phyloP scores from a whole-genome alignment of 202 grass and related monocot species.

The Brachypodium distachyon region DNA sequence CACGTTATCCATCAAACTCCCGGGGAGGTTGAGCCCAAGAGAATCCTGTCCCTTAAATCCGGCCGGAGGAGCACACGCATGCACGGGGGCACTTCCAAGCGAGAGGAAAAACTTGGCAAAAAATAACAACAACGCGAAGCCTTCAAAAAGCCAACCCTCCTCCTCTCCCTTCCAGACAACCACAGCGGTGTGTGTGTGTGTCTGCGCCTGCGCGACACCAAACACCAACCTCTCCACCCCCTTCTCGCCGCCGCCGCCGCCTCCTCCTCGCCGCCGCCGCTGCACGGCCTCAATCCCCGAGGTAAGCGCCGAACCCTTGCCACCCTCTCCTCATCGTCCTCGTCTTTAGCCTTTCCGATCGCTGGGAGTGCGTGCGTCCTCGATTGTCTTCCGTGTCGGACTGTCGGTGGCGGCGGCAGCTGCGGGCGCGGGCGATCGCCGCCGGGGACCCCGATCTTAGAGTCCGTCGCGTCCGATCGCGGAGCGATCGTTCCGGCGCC shows the following conservation, averaged over 20 bases:
- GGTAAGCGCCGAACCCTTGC: slow-evolving; percentile 12
- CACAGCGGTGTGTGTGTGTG: slow-evolving; percentile 37
- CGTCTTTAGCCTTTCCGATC: neutral
- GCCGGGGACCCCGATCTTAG: slow-evolving; percentile 26
- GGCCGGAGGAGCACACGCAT: neutral
- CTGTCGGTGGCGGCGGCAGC: slow-evolving; percentile 2
- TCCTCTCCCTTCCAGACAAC: slow-evolving; percentile 20
- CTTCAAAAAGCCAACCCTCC: slow-evolving; percentile 40
- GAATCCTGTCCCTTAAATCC: slow-evolving; percentile 20
- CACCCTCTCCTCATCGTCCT: neutral
- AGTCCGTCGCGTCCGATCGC: slow-evolving; percentile 25
- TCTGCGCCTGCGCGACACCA: slow-evolving; percentile 37
- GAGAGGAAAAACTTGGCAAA: neutral
- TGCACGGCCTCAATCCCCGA: slow-evolving; percentile 21
- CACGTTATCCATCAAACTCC: slow-evolving; percentile 37
- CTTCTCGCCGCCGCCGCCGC: neutral
- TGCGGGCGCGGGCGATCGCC: slow-evolving; percentile 24
- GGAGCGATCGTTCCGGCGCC: slow-evolving; percentile 13
- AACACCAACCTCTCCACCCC: slow-evolving; percentile 39
- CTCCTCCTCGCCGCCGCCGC: slow-evolving; percentile 24
- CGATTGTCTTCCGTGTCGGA: neutral
- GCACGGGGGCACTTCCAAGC: neutral
- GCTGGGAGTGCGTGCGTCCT: neutral
- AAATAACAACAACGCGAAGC: slow-evolving; percentile 24
- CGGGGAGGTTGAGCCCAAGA: neutral